Conservation (phyloP, 768 basidiomycete genomes). For the Tricholoma bakamatsutake region DNA sequence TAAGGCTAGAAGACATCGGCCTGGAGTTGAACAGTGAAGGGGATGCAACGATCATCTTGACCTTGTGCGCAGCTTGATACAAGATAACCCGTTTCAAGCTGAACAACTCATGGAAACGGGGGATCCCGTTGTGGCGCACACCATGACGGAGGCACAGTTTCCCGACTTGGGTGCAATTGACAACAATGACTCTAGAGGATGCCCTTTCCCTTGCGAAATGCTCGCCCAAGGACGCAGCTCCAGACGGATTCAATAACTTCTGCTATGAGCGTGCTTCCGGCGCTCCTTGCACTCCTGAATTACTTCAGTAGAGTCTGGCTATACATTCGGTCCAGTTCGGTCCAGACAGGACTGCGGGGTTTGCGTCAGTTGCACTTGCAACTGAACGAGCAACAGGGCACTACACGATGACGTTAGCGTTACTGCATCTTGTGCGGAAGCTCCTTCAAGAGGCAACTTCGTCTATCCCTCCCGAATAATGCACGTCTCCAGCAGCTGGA, state of each 20-base stretch:
- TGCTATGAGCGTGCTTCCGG: constrained; percentile 75
- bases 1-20: constrained; percentile 64
- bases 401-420: constrained; percentile 77
- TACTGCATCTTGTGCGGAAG: constrained; percentile 71
- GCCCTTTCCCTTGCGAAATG: constrained; percentile 53
- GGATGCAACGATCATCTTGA: constrained; percentile 68
- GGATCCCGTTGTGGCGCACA: constrained; percentile 45
- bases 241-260: constrained; percentile 68
- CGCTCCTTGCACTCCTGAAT: constrained; percentile 64
- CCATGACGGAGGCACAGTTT: constrained; percentile 45
- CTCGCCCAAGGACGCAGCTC: constrained; percentile 33
- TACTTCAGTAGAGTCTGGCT: constrained; percentile 87
- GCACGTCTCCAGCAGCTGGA: constrained; percentile 65
- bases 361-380: constrained; percentile 61
- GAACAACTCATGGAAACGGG: constrained; percentile 61
- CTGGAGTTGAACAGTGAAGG: constrained; percentile 60
- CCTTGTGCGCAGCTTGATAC: constrained; percentile 71
- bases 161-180: constrained; percentile 76
- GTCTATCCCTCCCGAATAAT: constrained; percentile 50
- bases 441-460: constrained; percentile 69
- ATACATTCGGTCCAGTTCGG: constrained; percentile 81
- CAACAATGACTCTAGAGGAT: constrained; percentile 77
- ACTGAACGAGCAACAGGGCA: constrained; percentile 65
- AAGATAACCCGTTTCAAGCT: constrained; percentile 61
- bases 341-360: constrained; percentile 46